Conservation (phyloP, 2,329 filamentous ascomycete genomes). For the Fusarium sp. region DNA sequence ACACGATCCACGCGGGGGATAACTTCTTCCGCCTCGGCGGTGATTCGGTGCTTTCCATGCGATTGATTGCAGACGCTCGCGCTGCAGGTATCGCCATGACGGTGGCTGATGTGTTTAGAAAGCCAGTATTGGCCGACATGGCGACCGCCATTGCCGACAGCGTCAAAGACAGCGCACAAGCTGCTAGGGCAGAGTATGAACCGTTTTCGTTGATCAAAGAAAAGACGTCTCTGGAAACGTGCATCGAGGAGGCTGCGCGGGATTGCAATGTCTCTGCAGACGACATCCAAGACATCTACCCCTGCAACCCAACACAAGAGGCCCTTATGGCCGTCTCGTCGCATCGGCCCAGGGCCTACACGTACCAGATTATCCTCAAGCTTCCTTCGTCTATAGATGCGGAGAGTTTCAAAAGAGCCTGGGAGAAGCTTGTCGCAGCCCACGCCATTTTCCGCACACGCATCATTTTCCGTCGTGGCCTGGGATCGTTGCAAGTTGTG, state of each 20-base stretch:
- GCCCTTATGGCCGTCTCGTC: constrained; percentile 6
- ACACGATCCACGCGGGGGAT: not conserved
- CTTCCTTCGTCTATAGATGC: constrained; percentile 1
- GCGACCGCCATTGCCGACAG: constrained; percentile 1
- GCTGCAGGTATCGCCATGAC: constrained; percentile 32
- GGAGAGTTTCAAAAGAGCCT: not conserved
- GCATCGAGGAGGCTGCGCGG: not conserved
- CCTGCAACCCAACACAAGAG: constrained; percentile 10
- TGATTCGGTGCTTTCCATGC: constrained; percentile 49
- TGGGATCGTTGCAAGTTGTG: not conserved
- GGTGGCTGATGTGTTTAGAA: constrained; percentile 36
- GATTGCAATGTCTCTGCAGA: not conserved
- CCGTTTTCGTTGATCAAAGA: not conserved
- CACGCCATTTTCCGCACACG: constrained; percentile 8
- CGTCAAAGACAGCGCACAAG: not conserved
- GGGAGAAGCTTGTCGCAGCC: not conserved
- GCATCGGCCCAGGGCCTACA: constrained; percentile 7
- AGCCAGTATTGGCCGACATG: constrained; percentile 14
- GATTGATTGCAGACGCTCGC: constrained; percentile 26
- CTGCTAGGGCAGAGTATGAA: not conserved
- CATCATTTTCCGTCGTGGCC: not conserved
- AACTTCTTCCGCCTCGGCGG: constrained; percentile 49
- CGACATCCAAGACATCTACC: constrained; percentile 6
- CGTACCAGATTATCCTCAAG: not conserved
- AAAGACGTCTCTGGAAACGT: not conserved